Evolutionary conservation across 768 basidiomycete genomes (phyloP).

Genomic region (Brasilioporus rufonigricans): DNA sequence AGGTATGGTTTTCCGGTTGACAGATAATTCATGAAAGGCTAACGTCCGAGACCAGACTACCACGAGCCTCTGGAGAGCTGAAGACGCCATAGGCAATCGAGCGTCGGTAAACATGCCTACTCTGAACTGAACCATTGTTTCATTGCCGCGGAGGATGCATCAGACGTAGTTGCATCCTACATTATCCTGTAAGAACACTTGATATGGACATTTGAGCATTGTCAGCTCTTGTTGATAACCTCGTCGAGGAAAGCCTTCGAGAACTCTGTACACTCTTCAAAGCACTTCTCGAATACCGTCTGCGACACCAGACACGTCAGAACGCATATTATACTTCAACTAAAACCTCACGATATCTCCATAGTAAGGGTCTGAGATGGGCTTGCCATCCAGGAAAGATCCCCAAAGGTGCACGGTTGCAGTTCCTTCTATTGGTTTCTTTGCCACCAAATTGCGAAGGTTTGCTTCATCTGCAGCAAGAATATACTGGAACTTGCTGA

Average conservation of each 20-base stretch:
- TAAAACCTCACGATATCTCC: constrained; percentile 52
- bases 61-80: constrained; percentile 89
- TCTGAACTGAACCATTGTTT: constrained; percentile 37
- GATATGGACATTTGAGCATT: neutral
- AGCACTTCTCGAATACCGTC: constrained; percentile 77
- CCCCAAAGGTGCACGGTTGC: constrained; percentile 79
- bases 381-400: constrained; percentile 64
- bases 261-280: constrained; percentile 68
- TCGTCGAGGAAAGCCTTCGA: constrained; percentile 80
- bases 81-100: constrained; percentile 74
- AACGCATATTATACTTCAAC: neutral
- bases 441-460: constrained; percentile 55
- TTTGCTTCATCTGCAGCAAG: constrained; percentile 83
- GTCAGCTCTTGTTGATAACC: constrained; percentile 38
- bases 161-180: constrained; percentile 6
- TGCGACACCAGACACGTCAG: constrained; percentile 25
- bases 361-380: constrained; percentile 87
- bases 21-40: neutral
- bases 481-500: constrained; percentile 75
- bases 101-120: constrained; percentile 90
- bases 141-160: neutral
- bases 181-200: neutral
- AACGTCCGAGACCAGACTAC: constrained; percentile 59
- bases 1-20: constrained; percentile 43
- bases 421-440: constrained; percentile 51